phyloP scores from a whole-genome alignment of 495 filamentous ascomycete genomes.

The Saxophila tyrrhenica region DNA sequence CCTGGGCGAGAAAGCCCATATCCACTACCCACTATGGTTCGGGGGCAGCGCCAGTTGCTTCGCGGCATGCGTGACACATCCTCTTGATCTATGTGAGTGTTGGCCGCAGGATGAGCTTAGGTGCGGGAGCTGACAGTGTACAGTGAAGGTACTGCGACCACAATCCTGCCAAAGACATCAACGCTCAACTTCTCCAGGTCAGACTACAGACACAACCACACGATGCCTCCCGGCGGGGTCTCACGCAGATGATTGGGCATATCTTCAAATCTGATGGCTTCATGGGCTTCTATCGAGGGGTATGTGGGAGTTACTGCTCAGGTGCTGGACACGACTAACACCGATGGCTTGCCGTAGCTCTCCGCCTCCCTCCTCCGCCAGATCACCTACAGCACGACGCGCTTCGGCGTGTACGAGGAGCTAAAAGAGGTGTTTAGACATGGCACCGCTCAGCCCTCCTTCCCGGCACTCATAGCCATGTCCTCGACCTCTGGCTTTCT shows the following conservation, averaged over 20 bases:
- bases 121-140: constrained; percentile 6
- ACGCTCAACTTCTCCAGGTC: constrained; percentile 41
- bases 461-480: constrained; percentile 66
- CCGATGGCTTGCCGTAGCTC: constrained; percentile 38
- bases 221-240: constrained; percentile 39
- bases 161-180: not conserved
- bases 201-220: constrained; percentile 62
- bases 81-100: constrained; percentile 64
- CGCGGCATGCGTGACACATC: constrained; percentile 82
- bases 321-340: not conserved
- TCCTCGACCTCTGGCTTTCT: constrained; percentile 75
- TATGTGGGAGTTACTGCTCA: constrained; percentile 31
- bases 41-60: constrained; percentile 84
- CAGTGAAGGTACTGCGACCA: constrained; percentile 20
- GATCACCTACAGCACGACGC: constrained; percentile 76
- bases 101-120: not conserved
- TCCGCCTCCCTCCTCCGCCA: constrained; percentile 89
- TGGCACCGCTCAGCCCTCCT: constrained; percentile 40
- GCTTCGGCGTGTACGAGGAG: constrained; percentile 91
- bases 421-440: constrained; percentile 60
- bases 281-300: constrained; percentile 70
- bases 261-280: constrained; percentile 56
- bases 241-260: constrained; percentile 72
- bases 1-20: constrained; percentile 21
- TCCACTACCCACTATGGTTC: constrained; percentile 69